These are phyloP conservation scores for Canavalia gladiata DNA, from an alignment of 306 rosid species.

Conservation along the genomic window DNA sequence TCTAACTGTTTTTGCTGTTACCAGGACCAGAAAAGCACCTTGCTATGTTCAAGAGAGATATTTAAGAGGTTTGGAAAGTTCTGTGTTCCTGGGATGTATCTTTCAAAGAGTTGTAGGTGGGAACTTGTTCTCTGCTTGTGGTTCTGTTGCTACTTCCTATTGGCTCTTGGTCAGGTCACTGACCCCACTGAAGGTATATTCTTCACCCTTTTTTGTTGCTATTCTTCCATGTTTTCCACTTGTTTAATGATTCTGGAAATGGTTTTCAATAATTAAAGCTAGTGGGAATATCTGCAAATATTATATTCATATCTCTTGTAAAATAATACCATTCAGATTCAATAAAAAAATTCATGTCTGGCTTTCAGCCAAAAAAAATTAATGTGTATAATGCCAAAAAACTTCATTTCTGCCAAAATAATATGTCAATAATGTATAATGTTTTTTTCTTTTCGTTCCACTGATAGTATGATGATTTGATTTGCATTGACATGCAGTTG, in stretches of 20 bases:
- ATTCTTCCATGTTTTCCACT: background rate
- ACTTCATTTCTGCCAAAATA: background rate
- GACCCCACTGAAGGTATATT: slow-evolving; percentile 74
- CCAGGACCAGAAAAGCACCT: slow-evolving; percentile 48
- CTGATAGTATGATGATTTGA: slow-evolving; percentile 35
- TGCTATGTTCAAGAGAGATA: slow-evolving; percentile 42
- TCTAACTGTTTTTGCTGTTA: slow-evolving; percentile 49
- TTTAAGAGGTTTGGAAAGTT: slow-evolving; percentile 33
- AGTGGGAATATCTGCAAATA: background rate
- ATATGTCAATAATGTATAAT: slow-evolving; percentile 6
- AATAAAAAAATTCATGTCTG: background rate
- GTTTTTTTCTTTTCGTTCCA: slow-evolving; percentile 7
- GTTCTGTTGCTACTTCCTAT: slow-evolving; percentile 61
- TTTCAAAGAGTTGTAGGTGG: slow-evolving; percentile 55
- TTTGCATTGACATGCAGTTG: slow-evolving; percentile 64
- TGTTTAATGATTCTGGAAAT: background rate
- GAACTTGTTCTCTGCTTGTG: slow-evolving; percentile 53
- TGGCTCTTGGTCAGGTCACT: slow-evolving; percentile 56
- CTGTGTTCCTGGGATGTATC: slow-evolving; percentile 60
- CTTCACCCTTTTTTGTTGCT: background rate
- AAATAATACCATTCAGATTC: background rate
- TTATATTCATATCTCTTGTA: background rate
- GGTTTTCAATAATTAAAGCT: background rate
- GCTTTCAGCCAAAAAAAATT: background rate
- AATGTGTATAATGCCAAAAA: too few species aligned